Percentiles rank a stretch among this genome's conserved stretches.
phyloP scores from a whole-genome alignment of 305 asterid genomes.

The Andrographis paniculata region DNA sequence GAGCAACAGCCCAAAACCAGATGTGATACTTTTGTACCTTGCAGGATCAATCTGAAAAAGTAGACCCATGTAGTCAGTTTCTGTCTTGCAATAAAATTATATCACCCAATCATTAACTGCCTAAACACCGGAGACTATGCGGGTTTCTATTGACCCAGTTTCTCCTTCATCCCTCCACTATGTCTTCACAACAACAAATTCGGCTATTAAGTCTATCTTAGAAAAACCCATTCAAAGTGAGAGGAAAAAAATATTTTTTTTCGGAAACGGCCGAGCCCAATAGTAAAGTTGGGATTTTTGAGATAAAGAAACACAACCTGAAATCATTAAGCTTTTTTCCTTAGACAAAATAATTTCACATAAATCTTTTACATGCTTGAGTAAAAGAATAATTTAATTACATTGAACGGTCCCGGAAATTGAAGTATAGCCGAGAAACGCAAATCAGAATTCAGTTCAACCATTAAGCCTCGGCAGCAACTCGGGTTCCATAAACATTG shows the following conservation, averaged over 20 bases:
- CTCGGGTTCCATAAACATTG: neutral
- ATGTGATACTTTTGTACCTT: constrained; percentile 76
- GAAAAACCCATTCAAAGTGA: too few species aligned
- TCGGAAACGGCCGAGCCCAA: too few species aligned
- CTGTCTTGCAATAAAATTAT: neutral
- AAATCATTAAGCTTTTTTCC: too few species aligned
- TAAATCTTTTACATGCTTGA: neutral
- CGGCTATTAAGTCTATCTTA: too few species aligned
- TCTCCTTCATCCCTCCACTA: neutral
- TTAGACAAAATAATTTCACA: too few species aligned
- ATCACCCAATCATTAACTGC: neutral
- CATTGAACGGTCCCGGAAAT: too few species aligned
- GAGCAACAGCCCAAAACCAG: constrained; percentile 70
- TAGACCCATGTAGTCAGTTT: constrained; percentile 15
- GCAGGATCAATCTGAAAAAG: constrained; percentile 58
- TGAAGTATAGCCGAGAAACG: too few species aligned
- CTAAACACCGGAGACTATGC: neutral
- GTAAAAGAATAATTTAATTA: neutral
- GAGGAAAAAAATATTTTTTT: too few species aligned
- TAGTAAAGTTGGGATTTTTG: too few species aligned
- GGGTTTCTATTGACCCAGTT: neutral
- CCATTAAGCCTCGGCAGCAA: neutral
- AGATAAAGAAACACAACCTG: too few species aligned
- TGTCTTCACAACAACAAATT: neutral
- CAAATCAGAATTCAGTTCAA: too few species aligned